phyloP scores from a whole-genome alignment of 2,329 filamentous ascomycete species.

The Pseudogymnoascus verrucosus region DNA sequence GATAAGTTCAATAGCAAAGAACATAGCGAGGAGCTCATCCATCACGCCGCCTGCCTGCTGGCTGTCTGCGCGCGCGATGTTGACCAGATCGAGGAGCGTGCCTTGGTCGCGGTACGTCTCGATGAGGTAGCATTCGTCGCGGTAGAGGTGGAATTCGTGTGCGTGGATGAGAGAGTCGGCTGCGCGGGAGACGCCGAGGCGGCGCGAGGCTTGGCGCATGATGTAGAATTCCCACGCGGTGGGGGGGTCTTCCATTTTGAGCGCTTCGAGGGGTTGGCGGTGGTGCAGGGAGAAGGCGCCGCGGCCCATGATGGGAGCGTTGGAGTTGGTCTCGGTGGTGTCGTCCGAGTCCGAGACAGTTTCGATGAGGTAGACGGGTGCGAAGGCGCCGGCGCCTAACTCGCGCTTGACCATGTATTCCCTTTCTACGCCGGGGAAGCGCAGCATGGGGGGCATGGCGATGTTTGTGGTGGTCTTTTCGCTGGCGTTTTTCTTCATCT shows the following conservation, averaged over 20 bases:
- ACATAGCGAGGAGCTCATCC: slow-evolving; percentile 90
- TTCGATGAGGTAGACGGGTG: slow-evolving; percentile 88
- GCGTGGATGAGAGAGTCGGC: slow-evolving; percentile 71
- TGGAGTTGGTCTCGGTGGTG: slow-evolving; percentile 39
- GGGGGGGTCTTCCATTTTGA: slow-evolving; percentile 91
- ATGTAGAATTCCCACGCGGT: slow-evolving; percentile 96
- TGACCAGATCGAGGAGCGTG: slow-evolving; percentile 90
- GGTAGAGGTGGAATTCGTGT: slow-evolving; percentile 86
- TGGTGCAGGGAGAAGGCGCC: slow-evolving; percentile 48
- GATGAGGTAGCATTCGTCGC: slow-evolving; percentile 81
- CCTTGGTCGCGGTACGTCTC: slow-evolving; percentile 84
- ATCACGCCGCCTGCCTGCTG: slow-evolving; percentile 55
- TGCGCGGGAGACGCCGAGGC: slow-evolving; percentile 66
- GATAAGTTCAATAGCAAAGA: slow-evolving; percentile 85
- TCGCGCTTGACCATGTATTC: slow-evolving; percentile 76
- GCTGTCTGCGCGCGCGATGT: slow-evolving; percentile 66
- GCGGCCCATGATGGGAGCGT: slow-evolving; percentile 49
- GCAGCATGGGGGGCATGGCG: slow-evolving; percentile 53
- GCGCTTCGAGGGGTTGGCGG: slow-evolving; percentile 60
- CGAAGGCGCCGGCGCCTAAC: slow-evolving; percentile 87
- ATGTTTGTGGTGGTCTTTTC: slow-evolving; percentile 55
- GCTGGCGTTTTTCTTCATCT: slow-evolving; percentile 31
- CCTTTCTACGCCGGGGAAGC: slow-evolving; percentile 56
- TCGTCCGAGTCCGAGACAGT: slow-evolving; percentile 48
- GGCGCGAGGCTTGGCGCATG: slow-evolving; percentile 71